Conservation (phyloP, 495 filamentous ascomycete species). For the Penicillium longicatenatum region DNA sequence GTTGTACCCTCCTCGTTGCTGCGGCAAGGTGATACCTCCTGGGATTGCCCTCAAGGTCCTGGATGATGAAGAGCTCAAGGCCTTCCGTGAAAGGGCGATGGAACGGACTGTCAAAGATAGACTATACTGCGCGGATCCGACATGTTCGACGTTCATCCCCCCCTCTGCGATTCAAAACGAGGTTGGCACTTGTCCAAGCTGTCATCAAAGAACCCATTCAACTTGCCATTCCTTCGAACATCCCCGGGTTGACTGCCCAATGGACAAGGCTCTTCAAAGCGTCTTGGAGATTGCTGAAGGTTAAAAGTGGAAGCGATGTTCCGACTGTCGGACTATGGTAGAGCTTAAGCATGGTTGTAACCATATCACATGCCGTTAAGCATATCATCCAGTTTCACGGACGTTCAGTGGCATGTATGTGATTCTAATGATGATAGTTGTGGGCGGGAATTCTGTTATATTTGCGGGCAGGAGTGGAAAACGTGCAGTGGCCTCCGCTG, state of each 20-base stretch:
- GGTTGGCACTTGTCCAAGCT: slow-evolving; percentile 17
- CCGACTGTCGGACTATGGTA: slow-evolving; percentile 22
- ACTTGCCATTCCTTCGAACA: slow-evolving; percentile 18
- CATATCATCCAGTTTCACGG: background rate
- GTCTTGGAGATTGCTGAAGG: slow-evolving; percentile 15
- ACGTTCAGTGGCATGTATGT: background rate
- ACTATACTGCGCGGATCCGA: slow-evolving; percentile 22
- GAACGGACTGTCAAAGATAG: slow-evolving; percentile 21
- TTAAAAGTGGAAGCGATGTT: slow-evolving; percentile 22
- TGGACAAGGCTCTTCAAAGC: slow-evolving; percentile 18
- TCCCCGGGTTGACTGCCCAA: slow-evolving; percentile 22
- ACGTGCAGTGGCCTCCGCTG: background rate
- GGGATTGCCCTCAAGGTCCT: slow-evolving; percentile 11
- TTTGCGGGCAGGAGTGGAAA: background rate
- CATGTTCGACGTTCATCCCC: slow-evolving; percentile 26
- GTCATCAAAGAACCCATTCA: slow-evolving; percentile 19
- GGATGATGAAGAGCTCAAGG: slow-evolving; percentile 11
- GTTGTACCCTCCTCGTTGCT: slow-evolving; percentile 24
- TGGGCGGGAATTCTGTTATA: background rate
- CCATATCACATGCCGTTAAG: slow-evolving; percentile 27
- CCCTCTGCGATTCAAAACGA: slow-evolving; percentile 12
- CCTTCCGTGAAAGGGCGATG: slow-evolving; percentile 16
- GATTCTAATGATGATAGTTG: background rate
- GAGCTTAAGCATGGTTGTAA: slow-evolving; percentile 20
- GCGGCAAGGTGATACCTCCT: slow-evolving; percentile 7